Base-by-base conservation (phyloP, 106 monocot species). In the Allium fistulosum region DNA sequence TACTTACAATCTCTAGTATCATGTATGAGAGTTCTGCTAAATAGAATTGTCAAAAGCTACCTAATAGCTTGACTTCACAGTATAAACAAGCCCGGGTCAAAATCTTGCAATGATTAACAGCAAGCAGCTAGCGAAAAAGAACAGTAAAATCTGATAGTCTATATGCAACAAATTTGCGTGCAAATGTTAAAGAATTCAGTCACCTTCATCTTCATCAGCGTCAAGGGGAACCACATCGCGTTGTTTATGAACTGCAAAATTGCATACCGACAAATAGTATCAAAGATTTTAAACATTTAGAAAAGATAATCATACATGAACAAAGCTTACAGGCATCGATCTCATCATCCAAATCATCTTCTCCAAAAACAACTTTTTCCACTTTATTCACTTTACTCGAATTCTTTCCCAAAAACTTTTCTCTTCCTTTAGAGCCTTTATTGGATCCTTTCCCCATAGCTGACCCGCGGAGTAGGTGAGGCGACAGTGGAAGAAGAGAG, bases 221-320 rank as follows among this genome's bases (percentile, higher is more conserved):
- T 87, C 75, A 14, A 94, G 79, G 48, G 85, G 94, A 76, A 94
- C 73, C 71, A 94, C 67, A 57, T 90, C 94, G 9, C 85, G 76
- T 53, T 94, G 94, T 71, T 90, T 94, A 75, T 94, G 90, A 71
- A 90, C 94, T 94, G 75, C 66, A 68, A 56, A 28, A 13, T 53
- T 6, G 28, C 47, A 53, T 55, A 37, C 37, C 37, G 37, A 37
- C 26, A 59, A 37, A 59, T 45, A 2, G 26, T 15, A 37, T 28
- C 12, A 55, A 68, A 27, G n/a, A 51, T 10, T 49, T 12, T 2
- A 68, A 68, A 53, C 28, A 55, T 28, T 10, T 55, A 13, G 22
- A 28, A 55, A 26, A 16, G 28, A 53, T 52, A 16, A 18, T 17
- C 12, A 17, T 26, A 49, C 4, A 69, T 16, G 11, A 10, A 18